These are phyloP conservation scores for Sungouiozyma intestinalis DNA, from an alignment of 805 yeast genomes.

Conservation along the genomic window DNA sequence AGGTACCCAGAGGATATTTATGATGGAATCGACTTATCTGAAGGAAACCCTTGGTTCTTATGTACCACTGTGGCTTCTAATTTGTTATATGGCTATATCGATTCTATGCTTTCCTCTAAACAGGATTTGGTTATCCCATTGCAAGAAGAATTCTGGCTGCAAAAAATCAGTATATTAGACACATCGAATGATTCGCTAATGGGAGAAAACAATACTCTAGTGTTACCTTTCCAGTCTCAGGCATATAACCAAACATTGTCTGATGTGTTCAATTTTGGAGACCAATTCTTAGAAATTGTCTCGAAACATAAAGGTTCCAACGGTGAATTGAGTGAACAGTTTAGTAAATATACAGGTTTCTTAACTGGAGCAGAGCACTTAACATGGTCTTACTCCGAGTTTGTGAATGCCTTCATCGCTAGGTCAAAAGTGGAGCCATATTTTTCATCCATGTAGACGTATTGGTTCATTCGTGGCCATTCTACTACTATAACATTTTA, in stretches of 20 bases:
- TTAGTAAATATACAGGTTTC: slow-evolving; percentile 67
- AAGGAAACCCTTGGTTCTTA: slow-evolving; percentile 93
- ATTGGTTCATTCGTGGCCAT: background rate
- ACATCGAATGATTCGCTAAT: slow-evolving; percentile 3
- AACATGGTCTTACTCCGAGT: slow-evolving; percentile 85
- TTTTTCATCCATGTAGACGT: background rate
- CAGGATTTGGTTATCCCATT: slow-evolving; percentile 36
- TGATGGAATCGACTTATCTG: slow-evolving; percentile 59
- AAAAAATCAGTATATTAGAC: slow-evolving; percentile 6
- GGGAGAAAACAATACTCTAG: background rate
- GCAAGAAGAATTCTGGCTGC: slow-evolving; percentile 22
- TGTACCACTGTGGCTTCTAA: slow-evolving; percentile 64
- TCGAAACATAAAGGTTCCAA: slow-evolving; percentile 47
- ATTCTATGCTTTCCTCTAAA: slow-evolving; percentile 31
- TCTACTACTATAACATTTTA: slow-evolving; percentile 1
- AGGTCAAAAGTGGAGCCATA: slow-evolving; percentile 30
- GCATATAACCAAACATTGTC: slow-evolving; percentile 38
- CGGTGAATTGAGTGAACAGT: slow-evolving; percentile 84
- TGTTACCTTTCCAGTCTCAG: slow-evolving; percentile 19
- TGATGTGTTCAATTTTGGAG: slow-evolving; percentile 46
- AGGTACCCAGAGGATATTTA: slow-evolving; percentile 90
- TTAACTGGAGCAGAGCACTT: slow-evolving; percentile 81
- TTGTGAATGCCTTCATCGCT: slow-evolving; percentile 61
- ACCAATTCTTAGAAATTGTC: slow-evolving; percentile 52
- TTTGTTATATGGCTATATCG: slow-evolving; percentile 44